Conservation (phyloP, 345 rosid species). For the Eucalyptus sp. region DNA sequence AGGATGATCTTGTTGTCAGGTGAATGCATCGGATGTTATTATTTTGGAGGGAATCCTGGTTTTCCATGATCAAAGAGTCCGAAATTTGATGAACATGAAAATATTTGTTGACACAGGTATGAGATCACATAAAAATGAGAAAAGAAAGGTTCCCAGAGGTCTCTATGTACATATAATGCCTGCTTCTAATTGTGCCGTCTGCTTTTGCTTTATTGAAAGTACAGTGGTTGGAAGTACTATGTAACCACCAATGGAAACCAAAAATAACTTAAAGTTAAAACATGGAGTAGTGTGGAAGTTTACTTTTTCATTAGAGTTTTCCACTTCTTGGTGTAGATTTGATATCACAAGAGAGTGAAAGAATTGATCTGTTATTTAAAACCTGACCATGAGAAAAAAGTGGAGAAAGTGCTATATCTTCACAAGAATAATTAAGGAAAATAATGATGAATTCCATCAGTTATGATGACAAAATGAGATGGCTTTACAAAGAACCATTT, state of each 20-base stretch:
- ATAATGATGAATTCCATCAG: neutral
- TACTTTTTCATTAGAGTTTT: neutral
- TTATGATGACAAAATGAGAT: neutral
- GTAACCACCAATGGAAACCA: neutral
- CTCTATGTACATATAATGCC: neutral
- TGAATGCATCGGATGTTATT: slow-evolving; percentile 96
- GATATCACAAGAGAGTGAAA: neutral
- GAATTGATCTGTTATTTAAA: neutral
- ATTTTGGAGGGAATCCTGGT: slow-evolving; percentile 96
- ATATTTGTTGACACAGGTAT: slow-evolving; percentile 96
- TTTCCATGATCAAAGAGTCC: slow-evolving; percentile 85
- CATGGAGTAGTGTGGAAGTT: neutral
- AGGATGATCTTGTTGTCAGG: slow-evolving; percentile 19
- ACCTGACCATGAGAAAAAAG: neutral
- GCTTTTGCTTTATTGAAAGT: neutral
- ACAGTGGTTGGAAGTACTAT: neutral
- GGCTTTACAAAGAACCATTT: neutral
- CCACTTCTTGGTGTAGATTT: neutral
- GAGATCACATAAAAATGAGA: neutral
- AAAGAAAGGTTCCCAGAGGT: neutral
- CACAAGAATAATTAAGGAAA: neutral
- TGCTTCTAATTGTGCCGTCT: neutral
- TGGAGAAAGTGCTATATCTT: neutral
- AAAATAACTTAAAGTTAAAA: neutral
- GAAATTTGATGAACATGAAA: slow-evolving; percentile 93